Conservation (phyloP, 305 asterid genomes). For the Fraxinus platypoda region DNA sequence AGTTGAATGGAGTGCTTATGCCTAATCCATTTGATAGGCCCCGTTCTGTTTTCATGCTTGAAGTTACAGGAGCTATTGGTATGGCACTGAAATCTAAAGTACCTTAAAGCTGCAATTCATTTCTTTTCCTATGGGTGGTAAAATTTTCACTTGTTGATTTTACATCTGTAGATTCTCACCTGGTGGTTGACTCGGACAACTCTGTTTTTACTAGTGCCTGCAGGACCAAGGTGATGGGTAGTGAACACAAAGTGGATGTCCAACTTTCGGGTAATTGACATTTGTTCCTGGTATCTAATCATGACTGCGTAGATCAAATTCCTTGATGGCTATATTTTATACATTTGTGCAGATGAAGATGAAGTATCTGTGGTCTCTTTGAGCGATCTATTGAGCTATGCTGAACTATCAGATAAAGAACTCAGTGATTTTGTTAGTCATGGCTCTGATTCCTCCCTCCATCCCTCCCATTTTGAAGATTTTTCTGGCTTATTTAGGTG, state of each 20-base stretch:
- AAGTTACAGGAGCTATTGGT: constrained; percentile 82
- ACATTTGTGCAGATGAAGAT: constrained; percentile 55
- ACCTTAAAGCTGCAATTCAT: constrained; percentile 9
- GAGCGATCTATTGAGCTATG: constrained; percentile 48
- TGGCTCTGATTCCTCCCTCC: constrained; percentile 18
- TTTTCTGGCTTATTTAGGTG: constrained; percentile 9
- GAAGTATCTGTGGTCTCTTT: constrained; percentile 61
- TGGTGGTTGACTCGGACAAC: constrained; percentile 29
- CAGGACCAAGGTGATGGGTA: constrained; percentile 52
- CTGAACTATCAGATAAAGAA: constrained; percentile 67
- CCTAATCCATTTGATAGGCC: constrained; percentile 96
- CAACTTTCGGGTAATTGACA: constrained; percentile 63
- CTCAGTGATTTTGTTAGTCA: constrained; percentile 69
- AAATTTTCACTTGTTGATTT: constrained; percentile 20
- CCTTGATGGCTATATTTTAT: constrained; percentile 16
- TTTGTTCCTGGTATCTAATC: constrained; percentile 11
- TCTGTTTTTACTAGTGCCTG: constrained; percentile 41
- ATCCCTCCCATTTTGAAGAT: background rate
- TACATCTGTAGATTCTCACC: constrained; percentile 44
- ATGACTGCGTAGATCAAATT: constrained; percentile 2
- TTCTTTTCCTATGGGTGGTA: background rate
- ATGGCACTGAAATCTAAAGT: constrained; percentile 16
- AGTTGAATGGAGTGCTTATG: constrained; percentile 80
- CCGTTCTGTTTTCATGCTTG: constrained; percentile 68
- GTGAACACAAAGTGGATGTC: constrained; percentile 51